Conservation (phyloP, 1,139 yeast genomes). For the Debaryomycetaceae sp. region DNA sequence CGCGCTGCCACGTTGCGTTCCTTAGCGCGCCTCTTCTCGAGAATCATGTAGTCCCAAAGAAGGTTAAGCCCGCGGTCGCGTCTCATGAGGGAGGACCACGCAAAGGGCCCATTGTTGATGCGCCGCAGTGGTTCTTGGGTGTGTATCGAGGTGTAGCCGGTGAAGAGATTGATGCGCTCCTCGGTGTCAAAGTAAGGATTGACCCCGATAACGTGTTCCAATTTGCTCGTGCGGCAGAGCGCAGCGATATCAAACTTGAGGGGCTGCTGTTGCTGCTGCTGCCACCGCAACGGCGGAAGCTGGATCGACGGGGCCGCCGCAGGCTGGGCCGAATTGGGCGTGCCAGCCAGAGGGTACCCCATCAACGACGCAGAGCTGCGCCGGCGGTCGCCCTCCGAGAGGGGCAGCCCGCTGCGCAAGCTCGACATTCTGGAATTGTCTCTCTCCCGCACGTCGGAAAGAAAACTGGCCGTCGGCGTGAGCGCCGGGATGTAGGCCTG, state of each 20-base stretch:
- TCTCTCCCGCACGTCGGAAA: no score
- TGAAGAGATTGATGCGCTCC: conserved; percentile 38
- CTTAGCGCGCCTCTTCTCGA: conserved; percentile 19
- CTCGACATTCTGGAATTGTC: no score
- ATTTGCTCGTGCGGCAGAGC: conserved; percentile 6
- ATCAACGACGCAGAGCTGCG: no score
- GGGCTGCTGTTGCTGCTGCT: conserved; percentile 2
- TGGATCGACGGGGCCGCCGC: no score
- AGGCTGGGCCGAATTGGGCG: no score
- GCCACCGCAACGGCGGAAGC: conserved; percentile 6
- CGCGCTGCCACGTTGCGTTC: conserved; percentile 17
- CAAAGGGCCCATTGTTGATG: conserved; percentile 45
- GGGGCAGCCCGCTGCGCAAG: no score
- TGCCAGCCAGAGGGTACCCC: no score
- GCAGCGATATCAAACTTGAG: neutral
- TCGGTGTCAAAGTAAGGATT: conserved; percentile 22
- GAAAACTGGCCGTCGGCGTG: no score
- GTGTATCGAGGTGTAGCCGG: conserved; percentile 38
- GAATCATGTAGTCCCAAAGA: conserved; percentile 28
- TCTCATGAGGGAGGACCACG: conserved; percentile 45
- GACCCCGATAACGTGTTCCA: conserved; percentile 12
- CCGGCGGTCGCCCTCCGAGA: no score
- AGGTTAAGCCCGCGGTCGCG: conserved; percentile 42
- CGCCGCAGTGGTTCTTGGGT: conserved; percentile 30
- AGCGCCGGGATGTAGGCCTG: no score